Percentiles rank a stretch among this genome's conserved stretches.
These are phyloP conservation scores for Calocera viscosa DNA, from an alignment of 768 basidiomycete genomes.

Conservation along the genomic window DNA sequence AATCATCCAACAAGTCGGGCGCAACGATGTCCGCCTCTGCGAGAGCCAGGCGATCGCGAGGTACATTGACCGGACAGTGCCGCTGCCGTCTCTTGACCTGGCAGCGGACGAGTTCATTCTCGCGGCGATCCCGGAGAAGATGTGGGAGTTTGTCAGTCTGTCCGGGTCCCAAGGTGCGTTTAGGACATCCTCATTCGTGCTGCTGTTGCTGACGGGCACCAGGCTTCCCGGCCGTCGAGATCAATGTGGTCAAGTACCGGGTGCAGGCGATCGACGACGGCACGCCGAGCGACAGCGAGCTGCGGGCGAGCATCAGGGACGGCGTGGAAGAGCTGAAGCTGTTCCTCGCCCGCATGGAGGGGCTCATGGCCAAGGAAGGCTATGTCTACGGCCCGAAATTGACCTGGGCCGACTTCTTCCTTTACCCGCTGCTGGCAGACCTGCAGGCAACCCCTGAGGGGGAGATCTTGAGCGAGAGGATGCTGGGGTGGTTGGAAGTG, in stretches of 20 bases:
- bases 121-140: neutral
- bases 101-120: neutral
- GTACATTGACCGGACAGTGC: neutral
- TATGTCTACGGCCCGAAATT: neutral
- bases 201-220: neutral
- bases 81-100: neutral
- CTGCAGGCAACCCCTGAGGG: neutral
- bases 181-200: neutral
- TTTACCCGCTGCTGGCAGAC: neutral
- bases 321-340: neutral
- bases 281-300: neutral
- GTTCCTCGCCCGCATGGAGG: neutral
- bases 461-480: neutral
- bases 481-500: neutral
- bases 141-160: neutral
- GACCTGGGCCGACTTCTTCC: neutral
- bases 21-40: neutral
- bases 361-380: neutral
- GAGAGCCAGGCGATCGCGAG: neutral
- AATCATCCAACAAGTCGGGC: neutral
- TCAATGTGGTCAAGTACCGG: neutral
- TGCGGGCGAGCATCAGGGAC: neutral
- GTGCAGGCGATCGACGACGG: neutral
- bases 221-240: neutral
- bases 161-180: neutral